phyloP scores from a whole-genome alignment of 345 rosid genomes.

The Brassica incana region DNA sequence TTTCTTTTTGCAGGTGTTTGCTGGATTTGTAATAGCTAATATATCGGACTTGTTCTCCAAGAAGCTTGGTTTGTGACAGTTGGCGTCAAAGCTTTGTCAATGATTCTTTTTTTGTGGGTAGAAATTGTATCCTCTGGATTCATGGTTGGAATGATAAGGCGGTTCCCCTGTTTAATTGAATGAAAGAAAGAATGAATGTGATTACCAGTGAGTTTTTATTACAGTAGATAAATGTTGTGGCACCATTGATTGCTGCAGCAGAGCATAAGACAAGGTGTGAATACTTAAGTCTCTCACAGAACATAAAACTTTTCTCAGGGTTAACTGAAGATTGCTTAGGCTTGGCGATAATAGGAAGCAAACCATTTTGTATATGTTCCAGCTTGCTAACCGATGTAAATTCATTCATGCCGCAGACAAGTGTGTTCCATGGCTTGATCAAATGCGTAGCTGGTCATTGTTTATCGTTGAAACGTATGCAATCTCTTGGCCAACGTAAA shows the following conservation, averaged over 20 bases:
- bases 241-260: neutral
- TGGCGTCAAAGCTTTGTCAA: neutral
- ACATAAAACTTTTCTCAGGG: neutral
- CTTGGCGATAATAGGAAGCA: neutral
- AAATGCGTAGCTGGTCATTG: neutral
- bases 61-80: constrained; percentile 72
- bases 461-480: neutral
- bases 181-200: constrained; percentile 21
- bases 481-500: neutral
- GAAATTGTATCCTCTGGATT: constrained; percentile 30
- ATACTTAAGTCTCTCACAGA: neutral
- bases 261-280: neutral
- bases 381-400: neutral
- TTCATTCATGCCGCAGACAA: too few relatives aligned
- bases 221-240: neutral
- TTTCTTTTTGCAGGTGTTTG: constrained; percentile 66
- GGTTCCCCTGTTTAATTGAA: neutral
- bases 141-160: constrained; percentile 6
- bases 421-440: too few relatives aligned
- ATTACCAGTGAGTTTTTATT: neutral
- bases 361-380: neutral
- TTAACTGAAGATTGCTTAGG: neutral
- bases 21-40: constrained; percentile 91
- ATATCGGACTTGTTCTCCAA: constrained; percentile 72
- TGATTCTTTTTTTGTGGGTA: constrained; percentile 25